phyloP scores from a whole-genome alignment of 768 basidiomycete species.

The Strobilomyces confusus region DNA sequence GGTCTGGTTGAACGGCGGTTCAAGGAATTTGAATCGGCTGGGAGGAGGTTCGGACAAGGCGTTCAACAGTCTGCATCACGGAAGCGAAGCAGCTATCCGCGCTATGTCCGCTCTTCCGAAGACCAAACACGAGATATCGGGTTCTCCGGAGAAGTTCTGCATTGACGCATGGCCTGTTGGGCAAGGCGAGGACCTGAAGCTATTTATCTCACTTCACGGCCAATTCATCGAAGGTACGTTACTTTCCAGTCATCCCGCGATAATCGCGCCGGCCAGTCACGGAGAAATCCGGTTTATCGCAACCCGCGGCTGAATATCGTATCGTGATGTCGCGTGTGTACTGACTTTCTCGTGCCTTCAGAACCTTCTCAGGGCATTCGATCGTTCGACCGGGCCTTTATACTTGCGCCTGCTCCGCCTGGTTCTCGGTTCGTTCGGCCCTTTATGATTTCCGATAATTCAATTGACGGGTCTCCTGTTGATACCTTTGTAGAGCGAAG shows the following conservation, averaged over 20 bases:
- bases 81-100: conserved; percentile 58
- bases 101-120: conserved; percentile 62
- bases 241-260: conserved; percentile 3
- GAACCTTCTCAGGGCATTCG: conserved; percentile 74
- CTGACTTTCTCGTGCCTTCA: conserved; percentile 30
- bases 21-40: conserved; percentile 75
- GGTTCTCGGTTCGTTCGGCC: conserved; percentile 69
- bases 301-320: conserved; percentile 2
- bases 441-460: not conserved
- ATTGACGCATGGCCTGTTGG: conserved; percentile 81
- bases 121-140: conserved; percentile 79
- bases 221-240: conserved; percentile 85
- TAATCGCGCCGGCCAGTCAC: conserved; percentile 6
- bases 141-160: conserved; percentile 77
- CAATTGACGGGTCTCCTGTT: conserved; percentile 10
- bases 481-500: conserved; percentile 54
- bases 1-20: conserved; percentile 59
- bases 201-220: conserved; percentile 78
- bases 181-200: conserved; percentile 51
- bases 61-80: conserved; percentile 65
- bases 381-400: conserved; percentile 91
- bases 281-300: conserved; percentile 11
- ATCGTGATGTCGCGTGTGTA: conserved; percentile 13
- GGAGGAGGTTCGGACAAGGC: conserved; percentile 59
- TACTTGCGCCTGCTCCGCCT: conserved; percentile 75